A percentile compares a stretch with the other conserved stretches of the same genome.
Conservation (phyloP, 352 stramenopile species). For the Pythium oligandrum region DNA sequence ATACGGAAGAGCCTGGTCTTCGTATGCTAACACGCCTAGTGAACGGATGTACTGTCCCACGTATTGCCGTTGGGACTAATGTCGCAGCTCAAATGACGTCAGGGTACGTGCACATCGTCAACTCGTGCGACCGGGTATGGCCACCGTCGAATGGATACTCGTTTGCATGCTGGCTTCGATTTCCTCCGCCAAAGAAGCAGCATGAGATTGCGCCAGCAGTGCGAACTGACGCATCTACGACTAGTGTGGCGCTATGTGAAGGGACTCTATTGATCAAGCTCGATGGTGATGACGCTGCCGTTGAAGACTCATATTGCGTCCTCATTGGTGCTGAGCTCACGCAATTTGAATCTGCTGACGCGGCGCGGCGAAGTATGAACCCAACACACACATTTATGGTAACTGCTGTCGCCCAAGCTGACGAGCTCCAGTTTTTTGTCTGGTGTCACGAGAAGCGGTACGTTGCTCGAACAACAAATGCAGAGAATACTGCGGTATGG, state of each 20-base stretch:
- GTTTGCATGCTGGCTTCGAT: constrained; percentile 69
- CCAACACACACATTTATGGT: constrained; percentile 37
- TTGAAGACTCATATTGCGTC: constrained; percentile 43
- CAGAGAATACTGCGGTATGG: constrained; percentile 49
- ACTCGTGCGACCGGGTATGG: constrained; percentile 54
- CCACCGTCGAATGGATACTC: constrained; percentile 69
- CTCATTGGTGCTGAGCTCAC: constrained; percentile 54
- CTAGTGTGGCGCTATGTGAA: constrained; percentile 52
- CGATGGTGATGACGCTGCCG: constrained; percentile 31
- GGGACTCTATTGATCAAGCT: constrained; percentile 36
- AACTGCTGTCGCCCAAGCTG: constrained; percentile 27
- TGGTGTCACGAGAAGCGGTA: constrained; percentile 38
- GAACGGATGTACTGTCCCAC: constrained; percentile 36
- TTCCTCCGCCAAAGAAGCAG: constrained; percentile 25
- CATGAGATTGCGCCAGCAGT: too few relatives aligned
- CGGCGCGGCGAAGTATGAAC: constrained; percentile 27
- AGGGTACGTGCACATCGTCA: constrained; percentile 63
- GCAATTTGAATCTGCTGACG: constrained; percentile 41
- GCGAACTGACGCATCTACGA: not conserved
- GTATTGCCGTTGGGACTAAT: constrained; percentile 51
- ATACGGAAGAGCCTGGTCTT: constrained; percentile 35
- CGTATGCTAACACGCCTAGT: constrained; percentile 36
- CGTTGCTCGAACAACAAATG: constrained; percentile 17
- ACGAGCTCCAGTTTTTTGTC: constrained; percentile 39
- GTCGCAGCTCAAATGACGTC: constrained; percentile 43